phyloP scores from a whole-genome alignment of 192 early-diverging fungal species.

The Backusella australiensis region DNA sequence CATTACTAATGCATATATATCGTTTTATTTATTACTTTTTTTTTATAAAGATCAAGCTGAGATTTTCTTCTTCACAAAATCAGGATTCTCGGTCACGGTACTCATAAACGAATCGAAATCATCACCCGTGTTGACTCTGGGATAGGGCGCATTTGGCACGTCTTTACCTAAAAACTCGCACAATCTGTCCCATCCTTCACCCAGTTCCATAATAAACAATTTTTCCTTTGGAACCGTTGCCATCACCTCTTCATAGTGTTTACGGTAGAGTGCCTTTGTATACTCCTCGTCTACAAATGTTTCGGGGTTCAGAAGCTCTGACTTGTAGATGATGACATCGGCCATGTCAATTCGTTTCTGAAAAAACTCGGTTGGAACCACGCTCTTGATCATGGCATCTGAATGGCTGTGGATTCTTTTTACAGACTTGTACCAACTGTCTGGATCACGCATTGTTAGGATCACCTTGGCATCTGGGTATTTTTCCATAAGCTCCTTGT shows the following conservation, averaged over 20 bases:
- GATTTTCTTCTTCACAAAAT: not conserved
- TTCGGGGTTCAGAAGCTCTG: not conserved
- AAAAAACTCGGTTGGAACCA: not conserved
- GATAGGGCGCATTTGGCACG: not conserved
- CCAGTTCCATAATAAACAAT: not conserved
- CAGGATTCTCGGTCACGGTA: not conserved
- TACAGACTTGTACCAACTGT: slow-evolving; percentile 21
- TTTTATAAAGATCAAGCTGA: too few relatives aligned
- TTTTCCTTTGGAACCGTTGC: not conserved
- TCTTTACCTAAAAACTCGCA: not conserved
- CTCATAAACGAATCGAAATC: not conserved
- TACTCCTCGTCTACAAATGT: not conserved
- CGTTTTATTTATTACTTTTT: too few relatives aligned
- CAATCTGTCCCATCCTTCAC: slow-evolving; percentile 7
- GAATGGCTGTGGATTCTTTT: not conserved
- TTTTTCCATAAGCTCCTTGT: slow-evolving; percentile 17
- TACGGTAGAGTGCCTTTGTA: not conserved
- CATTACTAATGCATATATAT: too few relatives aligned
- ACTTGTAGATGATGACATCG: not conserved
- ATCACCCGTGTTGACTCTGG: not conserved
- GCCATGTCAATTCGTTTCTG: not conserved
- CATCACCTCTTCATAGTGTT: not conserved
- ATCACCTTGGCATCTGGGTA: slow-evolving; percentile 28
- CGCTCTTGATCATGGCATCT: not conserved
- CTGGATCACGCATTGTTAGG: slow-evolving; percentile 11